phyloP scores from a whole-genome alignment of 306 rosid genomes.

The Calophaca sinica region DNA sequence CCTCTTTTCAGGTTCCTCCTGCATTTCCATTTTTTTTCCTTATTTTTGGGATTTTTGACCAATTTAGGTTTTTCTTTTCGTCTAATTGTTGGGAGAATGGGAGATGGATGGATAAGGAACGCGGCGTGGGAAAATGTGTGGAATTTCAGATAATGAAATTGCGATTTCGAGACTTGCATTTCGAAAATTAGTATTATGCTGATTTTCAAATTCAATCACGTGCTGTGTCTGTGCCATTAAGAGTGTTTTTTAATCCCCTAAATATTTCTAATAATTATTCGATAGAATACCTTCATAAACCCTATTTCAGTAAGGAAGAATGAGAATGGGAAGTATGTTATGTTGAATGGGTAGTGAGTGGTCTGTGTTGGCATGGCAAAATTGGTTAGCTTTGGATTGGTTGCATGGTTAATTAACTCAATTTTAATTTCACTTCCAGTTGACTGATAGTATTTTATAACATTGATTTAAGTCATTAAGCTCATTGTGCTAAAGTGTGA shows the following conservation, averaged over 20 bases:
- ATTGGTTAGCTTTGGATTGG: conserved; percentile 18
- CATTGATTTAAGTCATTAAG: conserved; percentile 21
- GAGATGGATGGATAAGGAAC: neutral
- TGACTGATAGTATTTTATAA: conserved; percentile 29
- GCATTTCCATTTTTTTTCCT: conserved; percentile 25
- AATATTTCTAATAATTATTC: conserved; percentile 9
- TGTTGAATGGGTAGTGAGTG: conserved; percentile 10
- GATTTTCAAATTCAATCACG: conserved; percentile 30
- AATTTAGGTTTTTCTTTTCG: conserved; percentile 40
- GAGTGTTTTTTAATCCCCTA: conserved; percentile 1
- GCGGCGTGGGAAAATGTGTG: conserved; percentile 6
- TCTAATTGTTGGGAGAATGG: conserved; percentile 12
- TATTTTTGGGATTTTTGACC: neutral
- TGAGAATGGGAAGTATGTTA: conserved; percentile 17
- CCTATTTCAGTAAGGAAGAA: conserved; percentile 23
- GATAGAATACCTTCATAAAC: conserved; percentile 1
- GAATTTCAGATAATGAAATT: conserved; percentile 19
- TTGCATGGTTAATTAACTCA: conserved; percentile 26
- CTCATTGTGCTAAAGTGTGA: conserved; percentile 37
- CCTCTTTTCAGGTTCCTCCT: conserved; percentile 75
- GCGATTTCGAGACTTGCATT: conserved; percentile 34
- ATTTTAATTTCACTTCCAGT: conserved; percentile 31
- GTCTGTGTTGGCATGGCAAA: conserved; percentile 26
- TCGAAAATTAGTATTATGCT: neutral
- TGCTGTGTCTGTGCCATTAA: conserved; percentile 23